phyloP scores from a whole-genome alignment of 2,329 filamentous ascomycete genomes.

The Teratosphaeria pseudoeucalypti region DNA sequence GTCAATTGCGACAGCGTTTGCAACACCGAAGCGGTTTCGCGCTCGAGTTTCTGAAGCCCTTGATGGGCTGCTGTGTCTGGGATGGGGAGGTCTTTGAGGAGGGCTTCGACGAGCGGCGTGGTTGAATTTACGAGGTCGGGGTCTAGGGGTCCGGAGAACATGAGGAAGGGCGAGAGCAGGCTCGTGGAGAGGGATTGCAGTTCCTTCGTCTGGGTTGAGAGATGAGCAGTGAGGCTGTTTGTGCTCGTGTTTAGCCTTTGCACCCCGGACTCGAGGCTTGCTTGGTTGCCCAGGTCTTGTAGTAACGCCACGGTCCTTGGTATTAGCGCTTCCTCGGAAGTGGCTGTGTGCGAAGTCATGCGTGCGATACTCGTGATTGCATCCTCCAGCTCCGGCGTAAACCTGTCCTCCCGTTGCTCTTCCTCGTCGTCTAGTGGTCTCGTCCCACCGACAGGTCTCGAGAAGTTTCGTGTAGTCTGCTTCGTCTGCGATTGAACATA shows the following conservation, averaged over 20 bases:
- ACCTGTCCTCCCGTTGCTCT: conserved; percentile 40
- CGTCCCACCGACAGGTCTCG: conserved; percentile 17
- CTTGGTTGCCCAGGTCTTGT: conserved; percentile 26
- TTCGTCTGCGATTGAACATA: conserved; percentile 17
- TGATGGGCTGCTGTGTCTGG: conserved; percentile 57
- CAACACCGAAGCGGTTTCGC: conserved; percentile 58
- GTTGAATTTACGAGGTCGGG: conserved; percentile 57
- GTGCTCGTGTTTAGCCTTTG: conserved; percentile 26
- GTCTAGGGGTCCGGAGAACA: conserved; percentile 49
- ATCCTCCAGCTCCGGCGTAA: conserved; percentile 33
- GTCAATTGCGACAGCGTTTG: conserved; percentile 76
- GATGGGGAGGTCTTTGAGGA: conserved; percentile 57
- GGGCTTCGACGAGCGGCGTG: conserved; percentile 55
- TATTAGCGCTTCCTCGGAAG: conserved; percentile 22
- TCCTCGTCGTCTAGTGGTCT: conserved; percentile 14
- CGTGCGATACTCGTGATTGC: conserved; percentile 23
- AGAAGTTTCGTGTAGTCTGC: conserved; percentile 21
- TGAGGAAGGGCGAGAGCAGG: conserved; percentile 51
- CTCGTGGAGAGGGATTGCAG: conserved; percentile 55
- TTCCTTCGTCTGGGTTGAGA: conserved; percentile 64
- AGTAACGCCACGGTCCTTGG: conserved; percentile 21
- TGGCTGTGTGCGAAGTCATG: conserved; percentile 21
- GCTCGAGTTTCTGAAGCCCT: conserved; percentile 55
- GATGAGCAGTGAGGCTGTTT: conserved; percentile 53
- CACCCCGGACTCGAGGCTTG: conserved; percentile 22